Evolutionary conservation across 371 early-diverging fungal genomes (phyloP), one percentile per base, ranked within the genome.

Genomic region (Coemansia sp.): DNA sequence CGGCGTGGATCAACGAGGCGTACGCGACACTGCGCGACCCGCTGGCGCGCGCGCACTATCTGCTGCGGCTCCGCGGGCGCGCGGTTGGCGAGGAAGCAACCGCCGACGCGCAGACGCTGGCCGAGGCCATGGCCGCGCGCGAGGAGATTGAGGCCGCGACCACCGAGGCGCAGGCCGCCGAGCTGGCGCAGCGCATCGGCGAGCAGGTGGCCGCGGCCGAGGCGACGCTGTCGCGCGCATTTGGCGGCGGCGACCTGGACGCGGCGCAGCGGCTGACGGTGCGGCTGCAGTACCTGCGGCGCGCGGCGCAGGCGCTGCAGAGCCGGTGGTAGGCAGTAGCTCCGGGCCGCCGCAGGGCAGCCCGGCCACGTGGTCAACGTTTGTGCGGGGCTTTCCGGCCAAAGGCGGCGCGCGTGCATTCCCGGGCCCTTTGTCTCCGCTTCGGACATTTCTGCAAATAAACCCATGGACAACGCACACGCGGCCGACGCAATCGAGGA

Each of bases 1-100:
- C 94, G 0, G 83, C 91, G 5, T 83, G 88, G 63, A 81, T 91
- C 52, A 94, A 94, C 83, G 92, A 93, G 70, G 95, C 92, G 4
- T 93, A 92, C 63, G 79, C 90, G 26, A 86, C 89, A 10, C 76
- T 94, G 26, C 80, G 83, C 50, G 89, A 91, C 43, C 95, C 94
- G 10, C 81, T 94, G 12, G 69, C 81, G 4, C 81, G 95, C 16
- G 93, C 95, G 8, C 83, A 88, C 60, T 94, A 94, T 52, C 80
- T 94, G 65, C 82, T 94, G 20, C 76, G 82, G 30, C 77, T 90
- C 52, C 56, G 83, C 31, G 86, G 85, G 8, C 59, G 80, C 0
- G 77, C 82, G 36, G 80, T 93, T 11, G 81, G 78, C 26, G 93
- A 93, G 72, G 69, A 84, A 3, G 89, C 90, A 59, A 53, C 90